Evolutionary conservation across 2,329 filamentous ascomycete genomes (phyloP).

Genomic region (Ramularia endophylla): DNA sequence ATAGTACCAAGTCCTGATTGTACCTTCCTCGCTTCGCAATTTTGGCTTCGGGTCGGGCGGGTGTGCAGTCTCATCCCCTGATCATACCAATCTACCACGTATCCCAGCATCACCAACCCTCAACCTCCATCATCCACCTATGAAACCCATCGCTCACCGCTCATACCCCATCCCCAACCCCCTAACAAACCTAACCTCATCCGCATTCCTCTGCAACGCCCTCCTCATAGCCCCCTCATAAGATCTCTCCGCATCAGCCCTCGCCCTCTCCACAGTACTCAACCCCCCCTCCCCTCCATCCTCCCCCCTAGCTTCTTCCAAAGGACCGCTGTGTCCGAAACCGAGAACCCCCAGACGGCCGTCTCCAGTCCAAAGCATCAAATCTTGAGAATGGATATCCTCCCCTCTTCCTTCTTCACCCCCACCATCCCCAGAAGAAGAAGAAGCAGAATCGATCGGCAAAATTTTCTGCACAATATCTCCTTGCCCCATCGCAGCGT

Average conservation of each 20-base stretch:
- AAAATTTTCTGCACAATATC: slow-evolving; percentile 79
- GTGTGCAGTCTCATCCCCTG: too few species aligned
- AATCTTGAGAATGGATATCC: slow-evolving; percentile 50
- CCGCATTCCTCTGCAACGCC: slow-evolving; percentile 69
- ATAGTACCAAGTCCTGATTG: too few species aligned
- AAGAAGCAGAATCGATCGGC: slow-evolving; percentile 38
- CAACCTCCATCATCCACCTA: too few species aligned
- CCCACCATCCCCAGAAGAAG: not conserved
- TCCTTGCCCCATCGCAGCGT: slow-evolving; percentile 37
- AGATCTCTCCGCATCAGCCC: slow-evolving; percentile 50
- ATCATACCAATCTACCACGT: too few species aligned
- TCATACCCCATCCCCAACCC: slow-evolving; percentile 51
- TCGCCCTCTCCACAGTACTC: slow-evolving; percentile 42
- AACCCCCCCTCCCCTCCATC: slow-evolving; percentile 35
- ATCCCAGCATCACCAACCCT: too few species aligned
- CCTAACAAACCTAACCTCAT: slow-evolving; percentile 69
- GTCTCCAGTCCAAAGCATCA: slow-evolving; percentile 85
- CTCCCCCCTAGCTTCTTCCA: slow-evolving; percentile 32
- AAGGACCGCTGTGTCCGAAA: slow-evolving; percentile 34
- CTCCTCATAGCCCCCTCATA: slow-evolving; percentile 68
- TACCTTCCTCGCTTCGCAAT: too few species aligned
- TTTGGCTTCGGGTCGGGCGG: too few species aligned
- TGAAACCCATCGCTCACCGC: too few species aligned
- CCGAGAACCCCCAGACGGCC: slow-evolving; percentile 64
- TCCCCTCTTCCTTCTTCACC: too few species aligned